Conservation (phyloP, 2,329 filamentous ascomycete genomes). For the Moelleriella libera region DNA sequence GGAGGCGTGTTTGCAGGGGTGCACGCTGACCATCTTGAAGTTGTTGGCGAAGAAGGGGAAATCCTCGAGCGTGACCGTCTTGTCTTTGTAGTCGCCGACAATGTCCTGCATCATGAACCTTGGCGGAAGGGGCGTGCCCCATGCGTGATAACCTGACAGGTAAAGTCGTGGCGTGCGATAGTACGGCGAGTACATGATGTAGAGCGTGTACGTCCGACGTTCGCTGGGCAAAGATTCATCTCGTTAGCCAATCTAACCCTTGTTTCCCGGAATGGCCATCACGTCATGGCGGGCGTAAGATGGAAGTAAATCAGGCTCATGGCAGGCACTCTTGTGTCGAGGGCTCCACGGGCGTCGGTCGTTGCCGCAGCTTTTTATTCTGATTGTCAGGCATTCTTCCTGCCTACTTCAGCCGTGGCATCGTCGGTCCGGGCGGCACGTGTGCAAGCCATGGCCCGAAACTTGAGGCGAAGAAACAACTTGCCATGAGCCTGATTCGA, state of each 20-base stretch:
- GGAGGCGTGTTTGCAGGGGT: conserved; percentile 91
- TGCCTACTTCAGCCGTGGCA: no score
- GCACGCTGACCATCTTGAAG: conserved; percentile 92
- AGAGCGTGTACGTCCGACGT: conserved; percentile 88
- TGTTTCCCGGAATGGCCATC: neutral
- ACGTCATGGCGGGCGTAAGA: neutral
- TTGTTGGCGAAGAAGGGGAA: conserved; percentile 88
- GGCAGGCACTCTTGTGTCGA: no score
- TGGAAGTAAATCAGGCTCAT: no score
- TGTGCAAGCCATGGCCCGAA: no score
- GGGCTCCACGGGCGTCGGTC: no score
- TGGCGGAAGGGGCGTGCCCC: conserved; percentile 68
- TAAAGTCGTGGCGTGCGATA: conserved; percentile 94
- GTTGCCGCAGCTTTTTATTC: no score
- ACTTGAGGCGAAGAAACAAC: no score
- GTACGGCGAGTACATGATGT: conserved; percentile 95
- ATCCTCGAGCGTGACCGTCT: conserved; percentile 95
- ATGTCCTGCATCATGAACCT: conserved; percentile 93
- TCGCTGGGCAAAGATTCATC: conserved; percentile 36
- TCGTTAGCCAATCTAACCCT: neutral
- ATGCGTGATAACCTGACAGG: conserved; percentile 74
- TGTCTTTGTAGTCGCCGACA: conserved; percentile 92
- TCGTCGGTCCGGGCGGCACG: no score
- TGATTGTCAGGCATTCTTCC: no score
- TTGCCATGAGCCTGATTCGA: no score